Base-by-base conservation (phyloP, 495 filamentous ascomycete genomes). In the Immersiella caudata region DNA sequence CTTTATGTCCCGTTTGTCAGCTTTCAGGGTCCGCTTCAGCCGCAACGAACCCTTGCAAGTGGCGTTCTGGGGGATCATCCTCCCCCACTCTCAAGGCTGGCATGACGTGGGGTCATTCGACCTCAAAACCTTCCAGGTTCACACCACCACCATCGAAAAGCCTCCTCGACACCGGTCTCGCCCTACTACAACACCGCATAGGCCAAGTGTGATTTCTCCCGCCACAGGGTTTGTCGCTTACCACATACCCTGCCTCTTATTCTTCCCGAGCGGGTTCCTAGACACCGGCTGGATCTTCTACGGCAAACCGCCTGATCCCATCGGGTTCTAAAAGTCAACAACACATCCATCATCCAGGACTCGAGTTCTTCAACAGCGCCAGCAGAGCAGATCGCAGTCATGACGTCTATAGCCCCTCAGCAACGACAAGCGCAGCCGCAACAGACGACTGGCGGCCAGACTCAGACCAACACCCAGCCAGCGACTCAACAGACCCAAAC, bases 401-500 rank as follows among this genome's bases (percentile, higher is more conserved):
- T 77, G 73, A 60, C 73, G n/a, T 71, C 72, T 24, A 16, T 20
- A 21, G 46, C 64, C 57, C 62, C 65, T 14, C 56, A 59, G 49
- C 73, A 67, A 18, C 60, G 64, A n/a, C 68, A 68, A 68, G 59
- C 40, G n/a, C 69, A 60, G n/a, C 51, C 62, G 1, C 50, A 68
- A 40, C 67, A 68, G 25, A 36, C 70, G 62, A 59, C 71, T 4
- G 66, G 65, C 33, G 71, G 61, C 64, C 74, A 72, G 36, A 68
- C 71, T 22, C 52, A 69, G 33, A 64, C 65, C 61, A 21, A 27
- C 0, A 25, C 61, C 18, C 61, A 50, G 24, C 36, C 49, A 29
- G 56, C 67, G n/a, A n/a, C 56, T 21, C 18, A 36, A 35, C 71
- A 72, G 36, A 67, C 69, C 29, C 66, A 66, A 18, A 70, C 71